A percentile compares a stretch with the other conserved stretches of the same genome.
Conservation (phyloP, 306 rosid species). For the Cicer cuneatum region DNA sequence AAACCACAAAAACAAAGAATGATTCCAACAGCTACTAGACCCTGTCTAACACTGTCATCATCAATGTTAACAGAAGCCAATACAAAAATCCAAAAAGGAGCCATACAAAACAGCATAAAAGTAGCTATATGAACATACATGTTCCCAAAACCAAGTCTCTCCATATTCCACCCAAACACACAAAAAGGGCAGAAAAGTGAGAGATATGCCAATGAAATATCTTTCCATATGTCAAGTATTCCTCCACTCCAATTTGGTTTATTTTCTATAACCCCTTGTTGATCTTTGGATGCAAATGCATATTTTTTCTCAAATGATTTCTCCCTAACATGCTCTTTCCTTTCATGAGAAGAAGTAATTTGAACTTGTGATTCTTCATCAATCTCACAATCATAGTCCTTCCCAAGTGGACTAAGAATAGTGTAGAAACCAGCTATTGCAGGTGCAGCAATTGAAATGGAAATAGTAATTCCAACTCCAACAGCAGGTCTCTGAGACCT, state of each 20-base stretch:
- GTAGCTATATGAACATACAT: slow-evolving; percentile 92
- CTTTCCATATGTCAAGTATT: slow-evolving; percentile 81
- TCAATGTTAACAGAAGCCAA: slow-evolving; percentile 90
- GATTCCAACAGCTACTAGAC: slow-evolving; percentile 63
- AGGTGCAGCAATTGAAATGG: slow-evolving; percentile 79
- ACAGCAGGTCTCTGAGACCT: slow-evolving; percentile 83
- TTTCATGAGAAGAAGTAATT: slow-evolving; percentile 19
- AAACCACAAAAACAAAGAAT: slow-evolving; percentile 84
- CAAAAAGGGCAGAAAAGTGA: slow-evolving; percentile 85
- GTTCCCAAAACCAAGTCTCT: slow-evolving; percentile 94
- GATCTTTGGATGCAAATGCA: slow-evolving; percentile 66
- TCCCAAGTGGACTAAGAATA: slow-evolving; percentile 86
- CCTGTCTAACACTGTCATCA: slow-evolving; percentile 63
- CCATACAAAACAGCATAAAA: slow-evolving; percentile 79
- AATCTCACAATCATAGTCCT: slow-evolving; percentile 72
- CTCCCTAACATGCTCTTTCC: slow-evolving; percentile 48
- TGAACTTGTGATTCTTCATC: slow-evolving; percentile 83
- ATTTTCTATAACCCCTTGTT: slow-evolving; percentile 51
- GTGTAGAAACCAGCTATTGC: slow-evolving; percentile 79
- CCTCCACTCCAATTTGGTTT: slow-evolving; percentile 85
- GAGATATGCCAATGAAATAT: slow-evolving; percentile 74
- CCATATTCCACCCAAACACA: slow-evolving; percentile 97
- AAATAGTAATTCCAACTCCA: slow-evolving; percentile 79
- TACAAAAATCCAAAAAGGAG: slow-evolving; percentile 89
- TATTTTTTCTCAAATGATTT: slow-evolving; percentile 59